Base-by-base conservation (phyloP, 805 yeast species). In the Lipomyces japonicus region DNA sequence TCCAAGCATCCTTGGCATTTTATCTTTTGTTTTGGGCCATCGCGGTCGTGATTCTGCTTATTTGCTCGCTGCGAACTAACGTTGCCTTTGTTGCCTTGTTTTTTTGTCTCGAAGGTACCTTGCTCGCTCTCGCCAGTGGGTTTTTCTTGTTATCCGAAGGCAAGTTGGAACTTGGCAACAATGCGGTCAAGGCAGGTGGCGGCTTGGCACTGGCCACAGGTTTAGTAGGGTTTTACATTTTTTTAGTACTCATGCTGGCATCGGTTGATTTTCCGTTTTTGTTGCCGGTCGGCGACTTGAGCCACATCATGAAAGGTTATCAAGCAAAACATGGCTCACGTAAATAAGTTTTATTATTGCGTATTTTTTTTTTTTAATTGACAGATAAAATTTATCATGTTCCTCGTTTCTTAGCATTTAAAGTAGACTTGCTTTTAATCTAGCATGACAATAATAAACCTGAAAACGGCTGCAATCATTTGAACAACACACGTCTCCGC, bases 31-130 rank as follows among this genome's bases (percentile, higher is more conserved):
- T 53, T 38, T 55, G 58, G 58, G n/a, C 50, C 22, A 26, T 53
- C 14, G 51, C 42, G 6, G 58, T 53, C 21, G 7, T 45, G 28
- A 37, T 55, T 37, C 44, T 55, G 21, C 34, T 48, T 14, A 24
- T 55, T 31, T 52, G 59, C 50, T 42, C 59, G 14, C 44, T 47
- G 28, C 53, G 59, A 21, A 55, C 59, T 3, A 55, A 55, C 51
- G 14, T 53, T 34, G 58, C 53, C 6, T 55, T 52, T 24, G 42
- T 55, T 7, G 22, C 42, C 9, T 46, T 50, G 31, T 52, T 55
- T 22, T 31, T 48, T 36, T 39, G 43, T 38, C 48, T 55, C 38
- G 48, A 47, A 16, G 26, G 45, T 24, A 36, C 49, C 26, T 46
- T 55, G 30, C 30, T 55, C 40, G 45, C 21, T 34, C 47, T 55